Evolutionary conservation across 2,329 filamentous ascomycete species (phyloP).

Genomic region (Colletotrichum sp.): DNA sequence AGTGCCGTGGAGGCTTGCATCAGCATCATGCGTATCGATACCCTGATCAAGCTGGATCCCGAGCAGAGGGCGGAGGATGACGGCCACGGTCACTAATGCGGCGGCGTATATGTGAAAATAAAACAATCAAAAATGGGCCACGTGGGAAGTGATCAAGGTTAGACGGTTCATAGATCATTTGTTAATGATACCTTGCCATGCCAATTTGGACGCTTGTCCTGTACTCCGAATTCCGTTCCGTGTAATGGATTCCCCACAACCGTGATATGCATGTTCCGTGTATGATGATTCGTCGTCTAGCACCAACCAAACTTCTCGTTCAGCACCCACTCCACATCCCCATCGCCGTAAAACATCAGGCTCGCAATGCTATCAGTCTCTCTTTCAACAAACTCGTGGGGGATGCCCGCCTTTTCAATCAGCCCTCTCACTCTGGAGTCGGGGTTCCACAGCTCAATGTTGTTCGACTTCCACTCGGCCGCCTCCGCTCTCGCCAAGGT

Average conservation of each 20-base stretch:
- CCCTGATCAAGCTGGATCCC: conserved; percentile 96
- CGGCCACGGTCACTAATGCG: conserved; percentile 78
- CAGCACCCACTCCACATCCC: conserved; percentile 71
- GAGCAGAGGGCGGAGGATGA: conserved; percentile 82
- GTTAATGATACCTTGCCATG: conserved; percentile 25
- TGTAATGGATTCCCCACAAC: not conserved
- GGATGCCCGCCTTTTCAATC: conserved; percentile 52
- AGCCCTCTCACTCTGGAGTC: conserved; percentile 55
- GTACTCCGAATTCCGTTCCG: not conserved
- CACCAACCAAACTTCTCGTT: conserved; percentile 85
- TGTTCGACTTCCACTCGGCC: conserved; percentile 69
- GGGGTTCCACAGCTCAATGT: conserved; percentile 87
- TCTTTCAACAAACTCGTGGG: conserved; percentile 57
- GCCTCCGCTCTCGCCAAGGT: conserved; percentile 74
- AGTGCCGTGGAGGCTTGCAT: conserved; percentile 98
- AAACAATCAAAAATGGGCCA: conserved; percentile 17
- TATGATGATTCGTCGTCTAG: conserved; percentile 38
- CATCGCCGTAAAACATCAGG: conserved; percentile 72
- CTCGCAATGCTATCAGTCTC: conserved; percentile 73
- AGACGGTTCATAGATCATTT: conserved; percentile 24
- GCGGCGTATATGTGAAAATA: not conserved
- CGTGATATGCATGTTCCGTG: not conserved
- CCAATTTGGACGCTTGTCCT: not conserved
- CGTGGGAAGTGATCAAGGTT: conserved; percentile 14
- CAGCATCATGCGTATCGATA: conserved; percentile 99